phyloP scores from a whole-genome alignment of 345 rosid genomes.

The Acer saccharum region DNA sequence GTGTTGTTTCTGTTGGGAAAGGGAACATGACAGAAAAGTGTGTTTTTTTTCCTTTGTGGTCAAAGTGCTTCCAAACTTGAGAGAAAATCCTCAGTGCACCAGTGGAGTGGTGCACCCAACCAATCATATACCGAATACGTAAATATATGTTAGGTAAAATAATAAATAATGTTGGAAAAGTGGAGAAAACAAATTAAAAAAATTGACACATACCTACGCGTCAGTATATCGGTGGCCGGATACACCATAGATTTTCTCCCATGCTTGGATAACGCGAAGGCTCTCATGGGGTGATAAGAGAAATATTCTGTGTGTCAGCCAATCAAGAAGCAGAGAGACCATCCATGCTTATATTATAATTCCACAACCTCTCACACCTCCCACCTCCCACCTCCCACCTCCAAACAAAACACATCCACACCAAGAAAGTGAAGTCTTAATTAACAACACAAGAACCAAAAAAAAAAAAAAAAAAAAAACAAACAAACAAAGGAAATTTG shows the following conservation, averaged over 20 bases:
- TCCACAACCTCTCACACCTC: conserved; percentile 8
- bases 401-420: not conserved
- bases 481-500: not conserved
- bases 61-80: conserved; percentile 21
- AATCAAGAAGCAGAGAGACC: conserved; percentile 14
- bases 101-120: too few species aligned
- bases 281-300: conserved; percentile 35
- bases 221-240: too few species aligned
- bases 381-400: not conserved
- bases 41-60: not conserved
- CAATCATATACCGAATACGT: too few species aligned
- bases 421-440: not conserved
- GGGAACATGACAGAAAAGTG: conserved; percentile 16
- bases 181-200: too few species aligned
- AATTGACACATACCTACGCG: too few species aligned
- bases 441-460: not conserved
- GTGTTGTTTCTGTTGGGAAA: conserved; percentile 30
- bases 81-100: too few species aligned
- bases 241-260: too few species aligned
- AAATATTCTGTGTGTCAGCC: conserved; percentile 44
- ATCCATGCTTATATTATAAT: conserved; percentile 12
- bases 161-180: too few species aligned
- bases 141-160: too few species aligned
- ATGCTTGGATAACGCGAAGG: conserved; percentile 10
- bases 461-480: too few species aligned